Evolutionary conservation across 2,329 filamentous ascomycete genomes (phyloP), one percentile per base, ranked within the genome.

Genomic region (Exophiala spinifera): DNA sequence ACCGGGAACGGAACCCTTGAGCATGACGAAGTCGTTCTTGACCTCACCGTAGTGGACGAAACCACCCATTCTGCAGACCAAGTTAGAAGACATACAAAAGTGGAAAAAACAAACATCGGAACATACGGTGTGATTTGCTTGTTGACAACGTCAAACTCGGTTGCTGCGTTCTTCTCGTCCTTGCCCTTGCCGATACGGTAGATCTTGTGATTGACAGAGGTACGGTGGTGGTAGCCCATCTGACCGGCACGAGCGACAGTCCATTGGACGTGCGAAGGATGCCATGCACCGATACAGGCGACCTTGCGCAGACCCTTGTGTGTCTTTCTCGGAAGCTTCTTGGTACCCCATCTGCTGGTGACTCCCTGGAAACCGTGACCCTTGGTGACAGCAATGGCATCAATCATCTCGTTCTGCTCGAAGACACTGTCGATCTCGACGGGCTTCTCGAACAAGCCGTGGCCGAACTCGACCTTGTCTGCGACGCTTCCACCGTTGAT

Each of bases 271-370:
- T 99, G 94, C 79, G 89, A 91, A 74, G 94, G 94, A 84, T 99
- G 94, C 94, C 94, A 99, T 71, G 94, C 94, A 89, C 94, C 94
- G 78, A 99, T 99, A 96, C 94, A 99, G 74, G 94, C 94, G 70
- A 99, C 92, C 89, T 99, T 99, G 74, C 94, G 88, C 74, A 99
- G 91, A 96, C 94, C 94, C 88, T 99, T 99, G 89, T 99, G 94
- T 62, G 94, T 99, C 91, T 99, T 99, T 76, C 94, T 90, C 69
- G 94, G 94, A 72, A 99, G 90, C 90, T 97, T 99, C 89, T 96
- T 99, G 82, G 94, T 99, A 71, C 94, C 94, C 94, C 94, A 99
- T 81, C 94, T 87, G 78, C 86, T 83, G 66, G 94, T 99, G 71
- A 99, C 94, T 88, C 94, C 94, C 76, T 83, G 83, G 88, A 89